A percentile compares a stretch with the other conserved stretches of the same genome.
These are phyloP conservation scores for Flaveria bidentis DNA, from an alignment of 129 eudicot species.

Conservation along the genomic window DNA sequence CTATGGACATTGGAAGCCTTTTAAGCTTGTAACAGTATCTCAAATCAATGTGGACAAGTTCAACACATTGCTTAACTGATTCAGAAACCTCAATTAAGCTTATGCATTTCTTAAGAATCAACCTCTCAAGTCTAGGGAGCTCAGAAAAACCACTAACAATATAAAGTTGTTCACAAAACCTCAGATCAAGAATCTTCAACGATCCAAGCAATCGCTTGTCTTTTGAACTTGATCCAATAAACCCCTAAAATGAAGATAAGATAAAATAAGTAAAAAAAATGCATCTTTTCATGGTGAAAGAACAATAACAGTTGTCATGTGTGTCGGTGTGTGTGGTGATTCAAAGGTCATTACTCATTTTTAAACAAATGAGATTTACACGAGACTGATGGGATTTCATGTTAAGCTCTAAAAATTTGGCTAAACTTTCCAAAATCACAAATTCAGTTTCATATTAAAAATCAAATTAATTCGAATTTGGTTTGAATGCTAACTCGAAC, in stretches of 20 bases:
- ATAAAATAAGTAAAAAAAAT: not conserved
- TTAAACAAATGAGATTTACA: no score
- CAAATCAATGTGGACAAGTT: slow-evolving; percentile 13
- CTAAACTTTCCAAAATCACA: not conserved
- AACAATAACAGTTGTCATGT: not conserved
- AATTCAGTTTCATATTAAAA: no score
- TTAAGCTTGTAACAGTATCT: not conserved
- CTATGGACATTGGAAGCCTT: not conserved
- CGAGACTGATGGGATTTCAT: no score
- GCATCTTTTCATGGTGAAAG: not conserved
- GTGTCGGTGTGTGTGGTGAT: not conserved
- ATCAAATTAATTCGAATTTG: not conserved
- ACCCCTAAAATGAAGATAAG: not conserved
- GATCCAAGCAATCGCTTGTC: slow-evolving; percentile 4
- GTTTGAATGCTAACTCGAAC: not conserved
- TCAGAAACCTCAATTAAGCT: slow-evolving; percentile 8
- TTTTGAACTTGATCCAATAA: not conserved
- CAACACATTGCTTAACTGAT: not conserved
- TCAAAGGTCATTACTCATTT: not conserved
- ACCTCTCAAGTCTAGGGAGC: slow-evolving; percentile 3
- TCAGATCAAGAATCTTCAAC: slow-evolving; percentile 14
- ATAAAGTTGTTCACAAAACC: not conserved
- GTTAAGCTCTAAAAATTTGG: not conserved
- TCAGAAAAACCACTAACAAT: not conserved
- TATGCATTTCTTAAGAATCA: not conserved